A percentile compares a stretch with the other conserved stretches of the same genome.
Evolutionary conservation across 192 early-diverging fungal genomes (phyloP).

Genomic region (Entophlyctis luteolus): DNA sequence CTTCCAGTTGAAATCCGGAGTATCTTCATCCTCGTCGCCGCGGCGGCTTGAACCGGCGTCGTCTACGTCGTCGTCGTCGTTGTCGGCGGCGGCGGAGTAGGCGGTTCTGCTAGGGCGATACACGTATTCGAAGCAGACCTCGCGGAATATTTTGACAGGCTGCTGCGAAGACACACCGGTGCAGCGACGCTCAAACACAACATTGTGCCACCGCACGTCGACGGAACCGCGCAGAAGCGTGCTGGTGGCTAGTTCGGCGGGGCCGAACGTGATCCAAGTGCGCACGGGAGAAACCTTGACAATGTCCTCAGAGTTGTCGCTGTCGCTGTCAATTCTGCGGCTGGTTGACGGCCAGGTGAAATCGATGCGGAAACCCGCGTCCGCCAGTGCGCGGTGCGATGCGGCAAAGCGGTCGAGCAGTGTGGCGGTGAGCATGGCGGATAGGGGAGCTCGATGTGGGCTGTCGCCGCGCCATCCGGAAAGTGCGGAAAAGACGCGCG

Average conservation of each 20-base stretch:
- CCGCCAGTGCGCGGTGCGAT: neutral
- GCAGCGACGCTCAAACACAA: slow-evolving; percentile 11
- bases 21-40: neutral
- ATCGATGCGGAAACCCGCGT: neutral
- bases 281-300: neutral
- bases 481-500: neutral
- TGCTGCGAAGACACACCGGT: neutral
- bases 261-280: slow-evolving; percentile 20
- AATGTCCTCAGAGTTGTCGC: neutral
- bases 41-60: neutral
- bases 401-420: neutral
- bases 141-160: slow-evolving; percentile 12
- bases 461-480: slow-evolving; percentile 17
- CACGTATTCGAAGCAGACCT: slow-evolving; percentile 19
- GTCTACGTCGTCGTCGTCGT: neutral
- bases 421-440: neutral
- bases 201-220: neutral
- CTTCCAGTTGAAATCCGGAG: slow-evolving; percentile 21
- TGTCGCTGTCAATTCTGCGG: too few species aligned
- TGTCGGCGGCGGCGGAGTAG: too few species aligned
- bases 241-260: neutral
- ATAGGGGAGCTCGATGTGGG: neutral
- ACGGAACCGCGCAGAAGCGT: slow-evolving; percentile 4
- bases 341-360: too few species aligned
- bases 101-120: neutral